Conservation (phyloP, 768 basidiomycete species). For the Lactifluus hygrophoroides region DNA sequence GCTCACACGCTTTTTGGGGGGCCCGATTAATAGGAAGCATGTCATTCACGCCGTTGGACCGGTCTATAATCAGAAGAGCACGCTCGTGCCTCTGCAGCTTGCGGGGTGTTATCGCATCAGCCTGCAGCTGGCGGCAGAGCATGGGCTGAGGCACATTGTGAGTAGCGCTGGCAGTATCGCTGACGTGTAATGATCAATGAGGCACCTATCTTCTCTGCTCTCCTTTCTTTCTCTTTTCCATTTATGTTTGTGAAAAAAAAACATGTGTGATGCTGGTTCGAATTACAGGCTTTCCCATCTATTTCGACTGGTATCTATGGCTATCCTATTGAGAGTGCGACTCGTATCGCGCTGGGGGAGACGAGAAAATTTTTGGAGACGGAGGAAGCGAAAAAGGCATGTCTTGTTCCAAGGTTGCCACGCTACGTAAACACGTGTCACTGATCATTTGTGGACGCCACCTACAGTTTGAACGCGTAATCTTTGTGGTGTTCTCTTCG, state of each 20-base stretch:
- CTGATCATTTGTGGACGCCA: not conserved
- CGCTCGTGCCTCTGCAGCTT: slow-evolving; percentile 45
- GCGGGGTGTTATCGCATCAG: slow-evolving; percentile 62
- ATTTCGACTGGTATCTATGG: slow-evolving; percentile 76
- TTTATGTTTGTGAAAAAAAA: no score
- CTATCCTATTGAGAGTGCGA: slow-evolving; percentile 68
- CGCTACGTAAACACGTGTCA: not conserved
- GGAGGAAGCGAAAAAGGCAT: slow-evolving; percentile 34
- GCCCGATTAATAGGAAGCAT: slow-evolving; percentile 48
- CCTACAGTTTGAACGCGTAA: slow-evolving; percentile 49
- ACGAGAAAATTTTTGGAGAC: slow-evolving; percentile 51
- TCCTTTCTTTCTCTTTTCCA: not conserved
- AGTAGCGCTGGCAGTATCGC: no score
- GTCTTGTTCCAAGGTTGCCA: not conserved
- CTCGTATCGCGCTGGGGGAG: slow-evolving; percentile 55
- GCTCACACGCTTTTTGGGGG: not conserved
- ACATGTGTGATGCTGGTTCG: no score
- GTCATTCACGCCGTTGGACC: slow-evolving; percentile 83
- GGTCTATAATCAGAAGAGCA: slow-evolving; percentile 39
- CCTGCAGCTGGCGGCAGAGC: slow-evolving; percentile 51
- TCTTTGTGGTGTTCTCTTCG: slow-evolving; percentile 69
- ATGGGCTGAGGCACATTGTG: slow-evolving; percentile 58
- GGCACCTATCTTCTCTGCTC: no score
- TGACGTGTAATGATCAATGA: no score
- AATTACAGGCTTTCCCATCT: slow-evolving; percentile 67